Base-by-base conservation (phyloP, 1,139 yeast genomes). In the Lodderomyces jiufengensis region DNA sequence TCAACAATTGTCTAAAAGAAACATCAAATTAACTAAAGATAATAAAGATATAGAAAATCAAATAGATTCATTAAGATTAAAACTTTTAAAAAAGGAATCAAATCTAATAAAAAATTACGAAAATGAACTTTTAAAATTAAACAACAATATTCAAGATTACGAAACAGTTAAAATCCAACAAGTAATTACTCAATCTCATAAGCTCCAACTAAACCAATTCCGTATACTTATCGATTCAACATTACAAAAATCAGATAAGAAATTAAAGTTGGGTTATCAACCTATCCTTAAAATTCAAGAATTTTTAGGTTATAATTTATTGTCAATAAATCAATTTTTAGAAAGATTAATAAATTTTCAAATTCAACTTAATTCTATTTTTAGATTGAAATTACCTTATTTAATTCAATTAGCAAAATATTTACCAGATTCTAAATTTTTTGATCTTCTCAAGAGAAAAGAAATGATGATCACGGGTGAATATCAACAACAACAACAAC, bases 301-400 rank as follows among this genome's bases (percentile, higher is more conserved):
- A 16, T 63, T 69, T 40, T 50, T 63, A 22, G 49, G 49, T 5
- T 54, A 57, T 36, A 62, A 57, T 38, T 46, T 70, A 10, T 47
- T 55, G 6, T 52, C 50, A 4, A 51, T 70, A 23, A 70, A 70
- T 42, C 66, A 60, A 33, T 69, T 65, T 39, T 50, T 70, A 22
- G 76, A 70, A 44, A 61, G 65, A 41, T 40, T 67, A 29, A 66
- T 70, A 13, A 46, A 42, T 10, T 45, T 67, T n/a, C 74, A 67
- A 42, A 33, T 43, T 5, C 58, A 57, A 9, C 40, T 70, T 7
- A 37, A 50, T 2, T 47, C 46, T 2, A 37, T 69, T 9, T 60
- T 68, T 41, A 46, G 48, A 9, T 36, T 50, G 3, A 46, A 56
- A 15, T 43, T 70, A 14, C 75, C 75, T 2, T 64, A 65, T 40